phyloP scores from a whole-genome alignment of 2,329 filamentous ascomycete genomes.

The Cryphonectria nitschkei region DNA sequence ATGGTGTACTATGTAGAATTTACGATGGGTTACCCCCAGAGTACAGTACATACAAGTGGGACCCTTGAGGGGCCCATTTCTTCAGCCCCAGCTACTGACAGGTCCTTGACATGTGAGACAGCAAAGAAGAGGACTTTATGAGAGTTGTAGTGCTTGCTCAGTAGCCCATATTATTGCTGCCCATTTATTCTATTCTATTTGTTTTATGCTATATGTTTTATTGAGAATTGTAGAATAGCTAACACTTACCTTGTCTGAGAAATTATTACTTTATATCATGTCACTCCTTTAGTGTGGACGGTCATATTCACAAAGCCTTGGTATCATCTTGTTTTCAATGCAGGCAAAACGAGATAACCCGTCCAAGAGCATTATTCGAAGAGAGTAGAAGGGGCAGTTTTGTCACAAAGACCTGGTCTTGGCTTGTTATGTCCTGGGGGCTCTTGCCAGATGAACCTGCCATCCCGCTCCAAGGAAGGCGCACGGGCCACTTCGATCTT shows the following conservation, averaged over 20 bases:
- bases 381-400: background rate
- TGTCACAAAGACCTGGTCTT: background rate
- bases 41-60: background rate
- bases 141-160: background rate
- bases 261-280: background rate
- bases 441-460: background rate
- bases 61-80: background rate
- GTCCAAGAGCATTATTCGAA: background rate
- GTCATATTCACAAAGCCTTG: background rate
- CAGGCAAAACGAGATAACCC: background rate
- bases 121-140: background rate
- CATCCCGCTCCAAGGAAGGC: background rate
- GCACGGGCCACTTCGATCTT: background rate
- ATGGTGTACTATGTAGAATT: too few relatives aligned
- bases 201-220: too few relatives aligned
- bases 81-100: background rate
- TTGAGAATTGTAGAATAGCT: too few relatives aligned
- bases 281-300: background rate
- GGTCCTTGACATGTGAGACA: constrained; percentile 6
- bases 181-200: too few relatives aligned
- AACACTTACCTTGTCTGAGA: background rate
- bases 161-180: background rate
- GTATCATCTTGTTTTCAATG: background rate
- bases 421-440: background rate
- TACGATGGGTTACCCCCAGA: background rate